Evolutionary conservation across 2,329 filamentous ascomycete genomes (phyloP).

Genomic region (Aspergillus tubingensis): DNA sequence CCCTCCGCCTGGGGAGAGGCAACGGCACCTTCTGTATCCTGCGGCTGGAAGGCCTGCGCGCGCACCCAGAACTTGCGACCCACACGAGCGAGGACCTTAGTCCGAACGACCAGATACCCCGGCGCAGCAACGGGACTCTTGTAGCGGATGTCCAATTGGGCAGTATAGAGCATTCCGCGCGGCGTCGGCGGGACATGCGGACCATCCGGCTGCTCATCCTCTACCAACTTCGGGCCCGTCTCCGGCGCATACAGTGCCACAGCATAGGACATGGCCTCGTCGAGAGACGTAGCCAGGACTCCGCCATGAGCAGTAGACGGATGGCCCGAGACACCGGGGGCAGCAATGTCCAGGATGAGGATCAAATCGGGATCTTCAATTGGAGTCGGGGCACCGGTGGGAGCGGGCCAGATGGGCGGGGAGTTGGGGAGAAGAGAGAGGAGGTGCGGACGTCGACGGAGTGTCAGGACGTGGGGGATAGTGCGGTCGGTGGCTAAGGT

Average conservation of each 20-base stretch:
- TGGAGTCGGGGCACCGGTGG: conserved; percentile 23
- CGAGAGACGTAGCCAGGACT: conserved; percentile 28
- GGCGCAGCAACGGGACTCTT: conserved; percentile 39
- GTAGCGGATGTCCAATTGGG: conserved; percentile 46
- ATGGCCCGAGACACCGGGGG: conserved; percentile 15
- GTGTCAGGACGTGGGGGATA: conserved; percentile 45
- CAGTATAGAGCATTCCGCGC: conserved; percentile 39
- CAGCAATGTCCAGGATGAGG: conserved; percentile 13
- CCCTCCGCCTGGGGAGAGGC: not conserved
- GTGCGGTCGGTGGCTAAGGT: conserved; percentile 42
- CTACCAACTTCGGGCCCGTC: conserved; percentile 2
- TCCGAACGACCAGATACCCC: conserved; percentile 38
- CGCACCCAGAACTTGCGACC: conserved; percentile 46
- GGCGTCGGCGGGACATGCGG: conserved; percentile 18
- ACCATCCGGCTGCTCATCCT: not conserved
- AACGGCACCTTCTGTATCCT: conserved; percentile 24
- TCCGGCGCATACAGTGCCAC: conserved; percentile 25
- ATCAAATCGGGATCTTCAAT: conserved; percentile 14
- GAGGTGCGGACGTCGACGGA: conserved; percentile 36
- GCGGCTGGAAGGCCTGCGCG: conserved; percentile 43
- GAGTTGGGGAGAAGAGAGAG: conserved; percentile 22
- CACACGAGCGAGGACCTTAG: conserved; percentile 38
- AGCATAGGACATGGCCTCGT: conserved; percentile 48
- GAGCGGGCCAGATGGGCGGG: conserved; percentile 28
- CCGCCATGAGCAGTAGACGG: conserved; percentile 16